phyloP scores from a whole-genome alignment of 1,139 yeast genomes.

The Geotrichum citri-aurantii region DNA sequence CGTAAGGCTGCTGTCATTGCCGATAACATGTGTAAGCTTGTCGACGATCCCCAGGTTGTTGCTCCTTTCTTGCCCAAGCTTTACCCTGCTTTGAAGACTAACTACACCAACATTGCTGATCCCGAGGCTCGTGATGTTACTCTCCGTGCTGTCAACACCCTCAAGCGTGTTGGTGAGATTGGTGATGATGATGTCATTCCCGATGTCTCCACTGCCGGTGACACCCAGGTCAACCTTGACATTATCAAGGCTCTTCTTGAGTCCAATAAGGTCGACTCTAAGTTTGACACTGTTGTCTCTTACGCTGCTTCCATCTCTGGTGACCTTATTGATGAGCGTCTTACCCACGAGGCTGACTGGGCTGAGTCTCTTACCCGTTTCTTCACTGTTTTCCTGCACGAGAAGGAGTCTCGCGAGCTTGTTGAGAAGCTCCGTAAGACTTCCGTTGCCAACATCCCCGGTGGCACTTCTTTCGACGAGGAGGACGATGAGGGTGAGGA shows the following conservation, averaged over 20 bases:
- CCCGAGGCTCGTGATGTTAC: conserved; percentile 99
- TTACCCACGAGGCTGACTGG: conserved; percentile 91
- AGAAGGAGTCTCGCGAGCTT: conserved; percentile 81
- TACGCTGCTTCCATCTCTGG: conserved; percentile 97
- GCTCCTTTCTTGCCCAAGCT: conserved; percentile 97
- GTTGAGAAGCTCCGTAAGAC: conserved; percentile 93
- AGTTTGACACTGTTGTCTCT: conserved; percentile 65
- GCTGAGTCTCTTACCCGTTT: conserved; percentile 80
- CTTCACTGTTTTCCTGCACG: conserved; percentile 93
- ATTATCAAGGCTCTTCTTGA: conserved; percentile 71
- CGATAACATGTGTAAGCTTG: conserved; percentile 99
- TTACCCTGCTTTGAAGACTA: conserved; percentile 92
- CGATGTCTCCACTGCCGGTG: conserved; percentile 98
- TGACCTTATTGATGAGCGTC: conserved; percentile 97
- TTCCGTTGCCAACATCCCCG: conserved; percentile 97
- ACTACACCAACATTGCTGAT: conserved; percentile 95
- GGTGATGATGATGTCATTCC: conserved; percentile 85
- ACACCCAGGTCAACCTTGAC: conserved; percentile 74
- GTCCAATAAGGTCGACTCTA: conserved; percentile 58
- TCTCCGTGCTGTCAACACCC: conserved; percentile 91
- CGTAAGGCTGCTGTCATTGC: conserved; percentile 99
- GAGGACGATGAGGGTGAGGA: conserved; percentile 99
- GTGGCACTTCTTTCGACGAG: conserved; percentile 91
- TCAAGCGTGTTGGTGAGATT: conserved; percentile 98
- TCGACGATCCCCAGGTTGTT: conserved; percentile 99